Percentiles rank a stretch among this genome's conserved stretches.
phyloP scores from a whole-genome alignment of 2,329 filamentous ascomycete genomes.

The Hypoxylon sp. region DNA sequence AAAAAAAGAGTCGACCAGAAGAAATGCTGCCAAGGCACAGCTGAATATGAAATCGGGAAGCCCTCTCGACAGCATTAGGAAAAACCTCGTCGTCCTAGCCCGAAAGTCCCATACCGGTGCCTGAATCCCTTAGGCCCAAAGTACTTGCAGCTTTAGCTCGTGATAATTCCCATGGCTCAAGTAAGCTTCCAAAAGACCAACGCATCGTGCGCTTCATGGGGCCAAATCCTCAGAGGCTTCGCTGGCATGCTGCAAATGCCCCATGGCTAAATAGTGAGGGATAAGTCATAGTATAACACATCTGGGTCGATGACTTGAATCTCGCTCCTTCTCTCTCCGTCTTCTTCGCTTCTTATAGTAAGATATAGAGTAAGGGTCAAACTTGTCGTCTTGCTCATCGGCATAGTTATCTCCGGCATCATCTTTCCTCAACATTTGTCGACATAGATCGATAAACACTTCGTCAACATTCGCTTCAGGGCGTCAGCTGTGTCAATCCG shows the following conservation, averaged over 20 bases:
- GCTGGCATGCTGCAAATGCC: not conserved
- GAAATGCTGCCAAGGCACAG: conserved; percentile 8
- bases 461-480: conserved; percentile 84
- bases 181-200: not conserved
- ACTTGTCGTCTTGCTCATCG: conserved; percentile 62
- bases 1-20: not conserved
- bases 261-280: not conserved
- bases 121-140: conserved; percentile 6
- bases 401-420: conserved; percentile 62
- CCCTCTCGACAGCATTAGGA: conserved; percentile 3
- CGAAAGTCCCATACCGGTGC: conserved; percentile 1
- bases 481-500: conserved; percentile 21
- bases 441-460: conserved; percentile 86
- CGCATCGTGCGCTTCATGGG: not conserved
- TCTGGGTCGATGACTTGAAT: conserved; percentile 55
- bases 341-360: conserved; percentile 55
- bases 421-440: conserved; percentile 85
- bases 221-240: conserved; percentile 5
- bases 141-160: not conserved
- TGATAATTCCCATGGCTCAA: conserved; percentile 7
- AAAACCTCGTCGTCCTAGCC: conserved; percentile 9
- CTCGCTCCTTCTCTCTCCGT: conserved; percentile 50
- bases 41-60: conserved; percentile 19
- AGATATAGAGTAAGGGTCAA: conserved; percentile 56
- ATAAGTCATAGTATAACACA: conserved; percentile 62